Conservation (phyloP, 2,329 filamentous ascomycete species). For the Sporothrix dimorphospora region DNA sequence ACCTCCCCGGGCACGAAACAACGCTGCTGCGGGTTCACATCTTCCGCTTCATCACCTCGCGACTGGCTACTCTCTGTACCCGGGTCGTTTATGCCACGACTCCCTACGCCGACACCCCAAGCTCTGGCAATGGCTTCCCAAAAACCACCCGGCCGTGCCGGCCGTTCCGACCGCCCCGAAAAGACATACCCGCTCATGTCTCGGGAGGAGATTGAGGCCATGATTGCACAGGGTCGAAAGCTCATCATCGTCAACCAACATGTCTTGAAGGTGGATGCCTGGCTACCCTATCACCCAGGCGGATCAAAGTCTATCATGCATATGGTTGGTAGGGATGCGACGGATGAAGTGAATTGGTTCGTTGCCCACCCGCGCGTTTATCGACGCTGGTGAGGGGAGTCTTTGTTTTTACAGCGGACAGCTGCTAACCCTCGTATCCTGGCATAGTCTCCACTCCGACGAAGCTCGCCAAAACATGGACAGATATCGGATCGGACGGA, state of each 20-base stretch:
- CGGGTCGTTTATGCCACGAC: neutral
- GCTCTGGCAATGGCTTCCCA: neutral
- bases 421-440: neutral
- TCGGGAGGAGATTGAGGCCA: constrained; percentile 68
- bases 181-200: constrained; percentile 45
- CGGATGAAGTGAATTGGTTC: constrained; percentile 90
- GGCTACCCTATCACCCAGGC: constrained; percentile 88
- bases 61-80: neutral
- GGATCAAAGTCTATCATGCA: constrained; percentile 89
- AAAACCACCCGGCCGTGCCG: neutral
- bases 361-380: constrained; percentile 40
- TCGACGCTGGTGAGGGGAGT: neutral
- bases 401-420: neutral
- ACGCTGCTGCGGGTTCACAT: neutral
- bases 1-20: neutral
- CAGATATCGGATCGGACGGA: constrained; percentile 78
- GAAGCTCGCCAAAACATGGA: constrained; percentile 78
- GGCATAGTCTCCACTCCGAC: constrained; percentile 73
- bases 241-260: constrained; percentile 80
- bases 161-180: neutral
- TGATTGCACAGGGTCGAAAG: constrained; percentile 80
- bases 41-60: neutral
- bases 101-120: neutral
- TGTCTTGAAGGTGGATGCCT: constrained; percentile 86
- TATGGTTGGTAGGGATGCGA: constrained; percentile 92